Evolutionary conservation across 2,329 filamentous ascomycete genomes (phyloP), one percentile per base, ranked within the genome.

Genomic region (Furcasterigmium furcatum): DNA sequence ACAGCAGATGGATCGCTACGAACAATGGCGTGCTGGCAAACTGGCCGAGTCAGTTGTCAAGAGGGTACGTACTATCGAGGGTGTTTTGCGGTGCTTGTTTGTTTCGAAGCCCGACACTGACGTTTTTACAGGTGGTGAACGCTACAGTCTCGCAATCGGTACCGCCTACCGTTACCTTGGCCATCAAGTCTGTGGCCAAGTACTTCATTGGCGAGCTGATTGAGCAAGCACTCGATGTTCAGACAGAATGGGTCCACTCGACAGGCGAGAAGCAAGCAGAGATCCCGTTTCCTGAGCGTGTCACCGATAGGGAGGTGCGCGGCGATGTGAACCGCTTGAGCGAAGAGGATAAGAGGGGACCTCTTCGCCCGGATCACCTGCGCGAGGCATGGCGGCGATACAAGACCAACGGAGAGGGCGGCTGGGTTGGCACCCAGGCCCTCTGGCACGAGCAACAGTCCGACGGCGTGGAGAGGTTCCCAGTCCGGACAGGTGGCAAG

Each of bases 81-180:
- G 13, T 27, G 19, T 24, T 9, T 29, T 20, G 7, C 21, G 6
- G 29, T 13, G 30, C 3, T 41, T 39, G 14, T 36, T 18, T 13
- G 5, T 29, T 21, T 41, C 10, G 14, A n/a, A 4, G 4, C 7
- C 12, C 12, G 24, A 27, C 24, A 27, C 24, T 49, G 4, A 54
- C 51, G n/a, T 29, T 29, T 25, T 18, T 42, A 5, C 49, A 84
- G 77, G 79, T 91, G 49, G 84, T 90, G 60, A 92, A 91, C 58
- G 85, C 87, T 47, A 89, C 87, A 2, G 84, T 91, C 9, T 89
- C 85, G 0, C 88, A 91, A 61, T 90, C 85, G 2, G 87, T 89
- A 0, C 85, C 86, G 0, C 74, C 79, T 18, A 85, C 80, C 55
- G 85, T 91, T 41, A 84, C 88, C 50, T 82, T 86, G 19, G 84